Percentiles rank a stretch among this genome's conserved stretches.
Conservation (phyloP, 768 basidiomycete species). For the Polyporus arcularius region DNA sequence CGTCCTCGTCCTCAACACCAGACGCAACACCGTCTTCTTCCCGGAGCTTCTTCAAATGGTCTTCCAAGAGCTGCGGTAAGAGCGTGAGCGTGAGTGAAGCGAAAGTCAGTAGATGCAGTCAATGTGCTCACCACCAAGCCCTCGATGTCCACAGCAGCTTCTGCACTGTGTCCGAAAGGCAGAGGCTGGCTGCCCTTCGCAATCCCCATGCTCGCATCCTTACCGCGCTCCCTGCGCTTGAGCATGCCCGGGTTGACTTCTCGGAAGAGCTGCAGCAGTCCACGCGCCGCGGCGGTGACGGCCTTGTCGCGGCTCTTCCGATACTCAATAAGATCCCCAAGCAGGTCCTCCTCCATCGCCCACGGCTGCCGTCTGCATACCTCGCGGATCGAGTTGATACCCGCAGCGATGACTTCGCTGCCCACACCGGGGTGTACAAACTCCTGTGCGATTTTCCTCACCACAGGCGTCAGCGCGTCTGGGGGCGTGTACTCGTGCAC, state of each 20-base stretch:
- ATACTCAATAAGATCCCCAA: slow-evolving; percentile 93
- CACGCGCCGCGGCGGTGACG: slow-evolving; percentile 86
- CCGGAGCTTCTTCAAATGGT: slow-evolving; percentile 73
- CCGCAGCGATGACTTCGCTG: slow-evolving; percentile 92
- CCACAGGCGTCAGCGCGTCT: slow-evolving; percentile 84
- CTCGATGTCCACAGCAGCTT: slow-evolving; percentile 83
- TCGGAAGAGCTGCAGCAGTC: slow-evolving; percentile 87
- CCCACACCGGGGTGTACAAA: slow-evolving; percentile 98
- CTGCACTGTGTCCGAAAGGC: slow-evolving; percentile 79
- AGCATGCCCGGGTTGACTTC: slow-evolving; percentile 95
- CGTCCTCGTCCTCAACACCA: slow-evolving; percentile 56
- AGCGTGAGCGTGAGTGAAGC: not conserved
- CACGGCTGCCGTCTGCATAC: slow-evolving; percentile 94
- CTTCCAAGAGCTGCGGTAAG: slow-evolving; percentile 72
- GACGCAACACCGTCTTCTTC: slow-evolving; percentile 56
- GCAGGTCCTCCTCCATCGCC: slow-evolving; percentile 94
- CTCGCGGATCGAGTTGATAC: slow-evolving; percentile 94
- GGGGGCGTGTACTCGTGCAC: slow-evolving; percentile 96
- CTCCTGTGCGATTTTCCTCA: slow-evolving; percentile 90
- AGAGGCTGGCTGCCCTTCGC: slow-evolving; percentile 63
- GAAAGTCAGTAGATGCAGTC: not conserved
- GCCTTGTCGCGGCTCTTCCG: slow-evolving; percentile 94
- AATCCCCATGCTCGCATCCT: slow-evolving; percentile 82
- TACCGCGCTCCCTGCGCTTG: slow-evolving; percentile 88
- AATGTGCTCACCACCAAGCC: slow-evolving; percentile 71